phyloP scores from a whole-genome alignment of 2,329 filamentous ascomycete genomes.

The Ophiosphaerella korrae region DNA sequence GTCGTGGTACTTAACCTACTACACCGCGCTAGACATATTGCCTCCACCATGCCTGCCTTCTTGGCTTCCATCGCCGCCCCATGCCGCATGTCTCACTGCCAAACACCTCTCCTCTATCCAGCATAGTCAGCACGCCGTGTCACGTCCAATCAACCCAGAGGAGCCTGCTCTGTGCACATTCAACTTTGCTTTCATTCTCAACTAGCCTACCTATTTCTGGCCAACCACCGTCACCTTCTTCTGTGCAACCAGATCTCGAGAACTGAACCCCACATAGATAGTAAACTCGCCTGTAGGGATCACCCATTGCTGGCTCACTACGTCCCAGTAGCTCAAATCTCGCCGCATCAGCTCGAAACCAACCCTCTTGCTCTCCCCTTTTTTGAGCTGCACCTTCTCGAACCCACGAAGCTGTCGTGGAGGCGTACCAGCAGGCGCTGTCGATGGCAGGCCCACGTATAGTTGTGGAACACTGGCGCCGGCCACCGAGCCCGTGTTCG shows the following conservation, averaged over 20 bases:
- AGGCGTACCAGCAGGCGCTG: conserved; percentile 64
- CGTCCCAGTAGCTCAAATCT: conserved; percentile 88
- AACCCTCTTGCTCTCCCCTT: conserved; percentile 69
- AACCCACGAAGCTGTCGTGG: conserved; percentile 54
- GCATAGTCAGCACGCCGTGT: too few species aligned
- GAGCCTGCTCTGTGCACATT: too few species aligned
- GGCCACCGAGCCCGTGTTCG: conserved; percentile 67
- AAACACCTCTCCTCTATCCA: too few species aligned
- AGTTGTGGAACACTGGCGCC: conserved; percentile 62
- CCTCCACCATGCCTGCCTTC: too few species aligned
- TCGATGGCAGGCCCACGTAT: conserved; percentile 58
- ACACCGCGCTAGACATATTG: too few species aligned
- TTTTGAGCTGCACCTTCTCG: conserved; percentile 57
- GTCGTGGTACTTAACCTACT: too few species aligned
- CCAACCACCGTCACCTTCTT: conserved; percentile 26
- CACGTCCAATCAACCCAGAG: too few species aligned
- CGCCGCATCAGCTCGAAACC: conserved; percentile 71
- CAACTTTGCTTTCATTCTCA: neutral
- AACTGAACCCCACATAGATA: conserved; percentile 33
- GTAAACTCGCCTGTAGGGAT: conserved; percentile 49
- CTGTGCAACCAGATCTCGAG: conserved; percentile 29
- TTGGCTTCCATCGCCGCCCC: too few species aligned
- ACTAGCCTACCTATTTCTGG: neutral
- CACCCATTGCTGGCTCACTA: conserved; percentile 77
- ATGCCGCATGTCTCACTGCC: too few species aligned